Percentiles rank a stretch among this genome's conserved stretches.
Conservation (phyloP, 179 eudicot genomes). For the Carnegiea gigantea region DNA sequence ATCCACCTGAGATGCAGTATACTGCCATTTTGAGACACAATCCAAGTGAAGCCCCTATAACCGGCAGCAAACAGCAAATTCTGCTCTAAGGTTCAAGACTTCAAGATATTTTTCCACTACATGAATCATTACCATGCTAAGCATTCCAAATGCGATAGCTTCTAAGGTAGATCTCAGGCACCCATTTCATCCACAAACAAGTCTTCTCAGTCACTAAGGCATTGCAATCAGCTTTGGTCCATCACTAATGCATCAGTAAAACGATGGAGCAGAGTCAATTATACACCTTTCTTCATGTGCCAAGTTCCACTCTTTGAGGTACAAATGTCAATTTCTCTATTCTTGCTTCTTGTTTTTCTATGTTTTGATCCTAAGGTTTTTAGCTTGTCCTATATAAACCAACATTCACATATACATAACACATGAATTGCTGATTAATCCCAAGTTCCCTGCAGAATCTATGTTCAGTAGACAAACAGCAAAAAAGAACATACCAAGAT, state of each 20-base stretch:
- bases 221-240: too few relatives aligned
- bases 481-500: constrained; percentile 41
- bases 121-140: too few relatives aligned
- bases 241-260: background rate
- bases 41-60: too few relatives aligned
- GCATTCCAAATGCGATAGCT: too few relatives aligned
- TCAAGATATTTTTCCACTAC: too few relatives aligned
- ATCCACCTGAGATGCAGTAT: too few relatives aligned
- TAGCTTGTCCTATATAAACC: background rate
- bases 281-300: background rate
- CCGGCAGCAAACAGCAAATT: too few relatives aligned
- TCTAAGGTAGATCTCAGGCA: too few relatives aligned
- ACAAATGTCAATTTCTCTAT: background rate
- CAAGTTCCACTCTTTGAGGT: background rate
- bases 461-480: constrained; percentile 3
- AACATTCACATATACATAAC: background rate
- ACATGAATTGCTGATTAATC: background rate
- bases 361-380: background rate
- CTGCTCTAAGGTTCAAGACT: too few relatives aligned
- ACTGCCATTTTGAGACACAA: too few relatives aligned
- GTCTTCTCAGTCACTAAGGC: too few relatives aligned
- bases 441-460: background rate
- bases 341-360: background rate
- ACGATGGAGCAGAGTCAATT: background rate
- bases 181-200: too few relatives aligned